Evolutionary conservation across 1,284 basidiomycete species (phyloP).

Genomic region (Sporisorium reilianum): DNA sequence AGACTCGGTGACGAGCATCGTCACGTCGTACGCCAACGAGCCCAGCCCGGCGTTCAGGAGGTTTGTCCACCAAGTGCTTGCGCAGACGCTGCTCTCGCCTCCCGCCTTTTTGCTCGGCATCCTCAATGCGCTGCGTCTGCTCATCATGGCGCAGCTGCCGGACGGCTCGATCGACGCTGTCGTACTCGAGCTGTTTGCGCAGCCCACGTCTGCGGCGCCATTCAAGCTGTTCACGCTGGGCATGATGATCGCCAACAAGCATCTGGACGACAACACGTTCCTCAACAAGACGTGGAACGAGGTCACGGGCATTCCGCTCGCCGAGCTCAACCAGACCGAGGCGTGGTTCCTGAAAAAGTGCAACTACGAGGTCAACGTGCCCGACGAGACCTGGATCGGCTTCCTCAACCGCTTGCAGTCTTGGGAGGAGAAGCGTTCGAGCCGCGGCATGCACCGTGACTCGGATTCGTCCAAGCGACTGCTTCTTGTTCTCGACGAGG

Average conservation of each 20-base stretch:
- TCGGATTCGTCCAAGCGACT: slow-evolving; percentile 52
- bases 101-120: slow-evolving; percentile 63
- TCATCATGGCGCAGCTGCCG: slow-evolving; percentile 46
- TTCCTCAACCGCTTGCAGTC: slow-evolving; percentile 54
- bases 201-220: slow-evolving; percentile 60
- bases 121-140: slow-evolving; percentile 60
- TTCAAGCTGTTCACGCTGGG: slow-evolving; percentile 67
- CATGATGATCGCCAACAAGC: slow-evolving; percentile 69
- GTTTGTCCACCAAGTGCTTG: slow-evolving; percentile 66
- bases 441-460: slow-evolving; percentile 36
- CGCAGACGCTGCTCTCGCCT: slow-evolving; percentile 65
- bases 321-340: slow-evolving; percentile 67
- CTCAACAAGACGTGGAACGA: slow-evolving; percentile 69
- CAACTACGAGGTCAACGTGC: slow-evolving; percentile 64
- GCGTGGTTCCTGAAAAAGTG: slow-evolving; percentile 63
- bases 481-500: slow-evolving; percentile 56
- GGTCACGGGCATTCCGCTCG: slow-evolving; percentile 67
- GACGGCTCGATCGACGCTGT: slow-evolving; percentile 53
- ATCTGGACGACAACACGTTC: slow-evolving; percentile 69
- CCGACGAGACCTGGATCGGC: slow-evolving; percentile 61
- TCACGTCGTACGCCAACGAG: slow-evolving; percentile 53
- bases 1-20: slow-evolving; percentile 31
- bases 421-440: slow-evolving; percentile 52
- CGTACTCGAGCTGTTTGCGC: slow-evolving; percentile 62
- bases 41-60: slow-evolving; percentile 65